Conservation (phyloP, 2,329 filamentous ascomycete species). For the Ceratocystis colombiana region DNA sequence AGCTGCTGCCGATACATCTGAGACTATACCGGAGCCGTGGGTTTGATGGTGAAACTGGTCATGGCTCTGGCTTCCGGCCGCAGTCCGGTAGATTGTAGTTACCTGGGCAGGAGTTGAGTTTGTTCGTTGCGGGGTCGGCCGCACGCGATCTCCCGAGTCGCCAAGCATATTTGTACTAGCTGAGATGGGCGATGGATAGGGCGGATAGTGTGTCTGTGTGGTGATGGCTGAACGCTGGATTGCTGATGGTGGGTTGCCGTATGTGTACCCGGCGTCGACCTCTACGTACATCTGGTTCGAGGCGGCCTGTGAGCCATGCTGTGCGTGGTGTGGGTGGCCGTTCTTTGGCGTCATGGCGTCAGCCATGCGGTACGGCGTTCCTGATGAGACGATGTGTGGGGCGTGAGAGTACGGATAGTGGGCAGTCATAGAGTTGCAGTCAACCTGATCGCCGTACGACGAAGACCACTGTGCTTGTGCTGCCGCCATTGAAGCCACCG, state of each 20-base stretch:
- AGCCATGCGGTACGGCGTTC: conserved; percentile 32
- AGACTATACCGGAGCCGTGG: not conserved
- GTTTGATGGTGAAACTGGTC: not conserved
- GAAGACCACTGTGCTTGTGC: conserved; percentile 30
- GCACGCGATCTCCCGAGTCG: not conserved
- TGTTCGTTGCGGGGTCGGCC: not conserved
- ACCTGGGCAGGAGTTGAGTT: not conserved
- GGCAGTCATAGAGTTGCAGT: conserved; percentile 33
- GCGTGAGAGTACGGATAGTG: conserved; percentile 31
- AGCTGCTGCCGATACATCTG: not conserved
- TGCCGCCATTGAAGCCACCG: not conserved
- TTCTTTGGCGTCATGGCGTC: conserved; percentile 28
- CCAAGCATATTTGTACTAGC: not conserved
- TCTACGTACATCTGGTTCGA: conserved; percentile 36
- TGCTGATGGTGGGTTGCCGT: conserved; percentile 26
- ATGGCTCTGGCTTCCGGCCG: not conserved
- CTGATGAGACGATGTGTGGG: conserved; percentile 31
- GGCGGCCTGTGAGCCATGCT: conserved; percentile 26
- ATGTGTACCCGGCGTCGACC: conserved; percentile 32
- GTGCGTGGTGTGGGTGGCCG: conserved; percentile 25
- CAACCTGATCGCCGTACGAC: conserved; percentile 33
- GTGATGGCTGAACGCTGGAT: conserved; percentile 13
- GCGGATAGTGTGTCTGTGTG: conserved; percentile 2
- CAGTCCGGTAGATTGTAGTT: conserved; percentile 6
- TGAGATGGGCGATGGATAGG: conserved; percentile 8